These are phyloP conservation scores for Microsporum canis DNA, from an alignment of 2,329 filamentous ascomycete genomes.

Conservation along the genomic window DNA sequence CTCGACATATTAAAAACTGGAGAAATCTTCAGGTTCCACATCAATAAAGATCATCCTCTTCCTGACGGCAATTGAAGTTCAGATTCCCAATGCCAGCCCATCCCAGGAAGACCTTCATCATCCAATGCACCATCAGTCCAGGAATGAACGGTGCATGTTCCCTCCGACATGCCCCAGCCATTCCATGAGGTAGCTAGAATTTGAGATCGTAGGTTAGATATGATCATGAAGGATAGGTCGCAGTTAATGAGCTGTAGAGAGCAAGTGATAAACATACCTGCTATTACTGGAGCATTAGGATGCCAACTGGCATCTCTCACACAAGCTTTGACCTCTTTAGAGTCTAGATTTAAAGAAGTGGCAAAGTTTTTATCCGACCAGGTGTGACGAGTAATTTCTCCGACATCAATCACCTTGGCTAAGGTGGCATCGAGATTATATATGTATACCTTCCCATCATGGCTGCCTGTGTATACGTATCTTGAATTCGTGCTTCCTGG, in stretches of 20 bases:
- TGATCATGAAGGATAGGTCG: background rate
- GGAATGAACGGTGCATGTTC: constrained; percentile 66
- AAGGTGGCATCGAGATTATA: constrained; percentile 89
- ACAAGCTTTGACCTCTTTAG: constrained; percentile 49
- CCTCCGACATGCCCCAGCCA: constrained; percentile 58
- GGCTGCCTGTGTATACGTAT: constrained; percentile 86
- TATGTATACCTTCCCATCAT: constrained; percentile 79
- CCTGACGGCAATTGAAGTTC: constrained; percentile 4
- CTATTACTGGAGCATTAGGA: constrained; percentile 69
- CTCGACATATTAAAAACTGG: background rate
- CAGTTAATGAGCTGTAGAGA: background rate
- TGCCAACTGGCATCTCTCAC: constrained; percentile 88
- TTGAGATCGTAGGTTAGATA: constrained; percentile 36
- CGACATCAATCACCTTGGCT: constrained; percentile 67
- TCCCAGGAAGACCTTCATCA: constrained; percentile 11
- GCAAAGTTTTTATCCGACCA: constrained; percentile 39
- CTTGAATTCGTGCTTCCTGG: constrained; percentile 72
- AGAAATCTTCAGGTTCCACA: background rate
- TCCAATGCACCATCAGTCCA: constrained; percentile 50
- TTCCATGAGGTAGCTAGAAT: constrained; percentile 67
- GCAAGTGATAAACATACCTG: constrained; percentile 38
- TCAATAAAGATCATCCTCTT: background rate
- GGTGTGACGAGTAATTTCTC: constrained; percentile 53
- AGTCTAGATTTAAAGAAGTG: background rate
- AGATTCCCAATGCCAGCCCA: constrained; percentile 11